phyloP scores from a whole-genome alignment of 1,284 basidiomycete species.

The Moesziomyces sp. region DNA sequence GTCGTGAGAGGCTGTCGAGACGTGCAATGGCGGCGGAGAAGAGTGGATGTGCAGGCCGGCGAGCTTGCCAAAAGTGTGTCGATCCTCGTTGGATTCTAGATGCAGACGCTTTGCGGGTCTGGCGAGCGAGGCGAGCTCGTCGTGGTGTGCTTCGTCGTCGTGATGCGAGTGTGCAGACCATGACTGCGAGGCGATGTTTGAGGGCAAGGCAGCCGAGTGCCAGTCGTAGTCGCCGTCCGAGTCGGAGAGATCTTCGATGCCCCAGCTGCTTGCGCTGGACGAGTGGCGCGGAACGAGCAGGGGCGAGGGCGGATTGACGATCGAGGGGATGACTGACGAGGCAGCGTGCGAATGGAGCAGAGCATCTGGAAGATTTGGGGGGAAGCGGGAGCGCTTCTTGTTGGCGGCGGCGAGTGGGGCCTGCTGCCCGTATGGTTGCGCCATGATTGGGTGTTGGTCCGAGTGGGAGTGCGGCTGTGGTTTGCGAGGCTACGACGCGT shows the following conservation, averaged over 20 bases:
- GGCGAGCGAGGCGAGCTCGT: constrained; percentile 38
- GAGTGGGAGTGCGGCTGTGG: too few species aligned
- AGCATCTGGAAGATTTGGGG: constrained; percentile 6
- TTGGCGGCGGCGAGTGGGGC: constrained; percentile 8
- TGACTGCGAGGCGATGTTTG: constrained; percentile 1
- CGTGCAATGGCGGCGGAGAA: constrained; percentile 2
- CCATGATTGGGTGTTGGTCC: too few species aligned
- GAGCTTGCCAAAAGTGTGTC: constrained; percentile 39
- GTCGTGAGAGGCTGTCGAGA: constrained; percentile 7
- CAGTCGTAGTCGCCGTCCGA: constrained; percentile 48
- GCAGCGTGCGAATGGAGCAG: background rate
- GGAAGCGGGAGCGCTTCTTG: constrained; percentile 39
- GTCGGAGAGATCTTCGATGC: constrained; percentile 44
- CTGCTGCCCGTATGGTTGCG: too few species aligned
- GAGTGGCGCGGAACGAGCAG: constrained; percentile 39
- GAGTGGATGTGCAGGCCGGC: constrained; percentile 40
- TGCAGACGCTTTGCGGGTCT: constrained; percentile 34
- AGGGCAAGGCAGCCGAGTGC: constrained; percentile 7
- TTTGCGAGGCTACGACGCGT: too few species aligned
- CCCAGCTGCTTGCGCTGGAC: constrained; percentile 47
- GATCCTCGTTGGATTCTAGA: constrained; percentile 40
- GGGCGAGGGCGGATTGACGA: constrained; percentile 37
- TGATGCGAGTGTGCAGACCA: background rate
- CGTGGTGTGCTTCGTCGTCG: constrained; percentile 27
- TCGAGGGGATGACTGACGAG: constrained; percentile 22